Conservation (phyloP, 2,329 filamentous ascomycete genomes). For the Chaetomiaceae sp. region DNA sequence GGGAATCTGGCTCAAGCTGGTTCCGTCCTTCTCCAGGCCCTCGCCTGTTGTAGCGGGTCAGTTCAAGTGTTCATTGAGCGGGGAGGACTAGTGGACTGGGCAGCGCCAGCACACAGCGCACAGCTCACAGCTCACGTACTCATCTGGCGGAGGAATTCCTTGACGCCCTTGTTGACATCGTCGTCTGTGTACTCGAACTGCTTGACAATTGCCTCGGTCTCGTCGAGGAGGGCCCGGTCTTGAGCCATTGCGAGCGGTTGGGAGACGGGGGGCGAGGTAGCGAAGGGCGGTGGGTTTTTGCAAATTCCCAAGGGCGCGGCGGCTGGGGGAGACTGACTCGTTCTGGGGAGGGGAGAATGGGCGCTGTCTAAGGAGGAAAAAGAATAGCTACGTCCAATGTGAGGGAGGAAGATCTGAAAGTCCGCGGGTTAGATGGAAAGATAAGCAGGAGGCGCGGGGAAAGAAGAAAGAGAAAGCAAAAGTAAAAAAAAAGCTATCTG, state of each 20-base stretch:
- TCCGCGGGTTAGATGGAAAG: no score
- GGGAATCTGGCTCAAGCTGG: constrained; percentile 89
- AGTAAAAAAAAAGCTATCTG: no score
- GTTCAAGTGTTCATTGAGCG: constrained; percentile 8
- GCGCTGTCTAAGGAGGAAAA: constrained; percentile 31
- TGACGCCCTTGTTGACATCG: constrained; percentile 72
- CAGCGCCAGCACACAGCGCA: not conserved
- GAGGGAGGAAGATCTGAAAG: constrained; percentile 42
- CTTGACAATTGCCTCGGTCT: constrained; percentile 73
- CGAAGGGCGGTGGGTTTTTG: constrained; percentile 51
- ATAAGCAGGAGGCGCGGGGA: no score
- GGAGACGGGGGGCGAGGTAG: constrained; percentile 47
- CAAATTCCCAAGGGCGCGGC: constrained; percentile 39
- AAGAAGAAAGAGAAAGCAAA: no score
- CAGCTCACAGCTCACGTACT: no score
- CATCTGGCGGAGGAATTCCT: constrained; percentile 85
- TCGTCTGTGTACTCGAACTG: constrained; percentile 81
- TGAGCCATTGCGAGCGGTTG: constrained; percentile 56
- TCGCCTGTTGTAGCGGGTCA: constrained; percentile 52
- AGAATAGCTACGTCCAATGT: constrained; percentile 21
- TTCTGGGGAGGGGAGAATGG: constrained; percentile 28
- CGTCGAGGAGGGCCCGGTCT: constrained; percentile 57
- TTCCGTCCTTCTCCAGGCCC: constrained; percentile 71
- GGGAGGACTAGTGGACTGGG: not conserved
- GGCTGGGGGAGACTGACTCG: constrained; percentile 40